Conservation (phyloP, 257 asterid species). For the Solanum verrucosum region DNA sequence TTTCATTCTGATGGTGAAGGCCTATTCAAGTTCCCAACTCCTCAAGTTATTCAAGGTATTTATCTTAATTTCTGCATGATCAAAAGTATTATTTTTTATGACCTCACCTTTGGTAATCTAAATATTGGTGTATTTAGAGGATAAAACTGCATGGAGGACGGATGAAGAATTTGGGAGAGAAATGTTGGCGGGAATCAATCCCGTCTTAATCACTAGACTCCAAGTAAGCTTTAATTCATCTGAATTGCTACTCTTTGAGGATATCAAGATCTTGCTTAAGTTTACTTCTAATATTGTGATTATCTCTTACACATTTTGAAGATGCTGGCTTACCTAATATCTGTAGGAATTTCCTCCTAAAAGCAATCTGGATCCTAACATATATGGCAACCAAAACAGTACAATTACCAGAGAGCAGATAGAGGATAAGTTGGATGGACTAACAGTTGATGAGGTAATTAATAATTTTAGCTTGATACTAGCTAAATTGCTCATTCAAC, state of each 20-base stretch:
- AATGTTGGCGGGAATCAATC: conserved; percentile 21
- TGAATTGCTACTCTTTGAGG: background rate
- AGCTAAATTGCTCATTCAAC: background rate
- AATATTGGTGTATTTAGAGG: conserved; percentile 19
- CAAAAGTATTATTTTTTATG: background rate
- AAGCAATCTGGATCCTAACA: conserved; percentile 27
- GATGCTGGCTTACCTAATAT: background rate
- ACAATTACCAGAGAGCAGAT: conserved; percentile 40
- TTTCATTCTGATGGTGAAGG: conserved; percentile 55
- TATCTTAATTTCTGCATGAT: background rate
- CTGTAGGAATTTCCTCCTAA: conserved; percentile 30
- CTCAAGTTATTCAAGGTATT: conserved; percentile 56
- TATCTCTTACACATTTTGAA: background rate
- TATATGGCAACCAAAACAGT: conserved; percentile 55
- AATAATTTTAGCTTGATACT: background rate
- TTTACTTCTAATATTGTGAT: background rate
- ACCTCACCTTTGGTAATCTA: background rate
- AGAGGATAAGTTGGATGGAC: conserved; percentile 33
- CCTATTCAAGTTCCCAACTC: conserved; percentile 44
- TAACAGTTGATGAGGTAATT: conserved; percentile 42
- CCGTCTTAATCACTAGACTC: conserved; percentile 50
- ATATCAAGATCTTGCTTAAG: background rate
- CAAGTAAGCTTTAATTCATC: conserved; percentile 25
- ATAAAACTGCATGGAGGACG: conserved; percentile 62
- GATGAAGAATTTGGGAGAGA: conserved; percentile 71